A percentile compares a stretch with the other conserved stretches of the same genome.
phyloP scores from a whole-genome alignment of 2,329 filamentous ascomycete genomes.

The Aspergillus puulaauensis region DNA sequence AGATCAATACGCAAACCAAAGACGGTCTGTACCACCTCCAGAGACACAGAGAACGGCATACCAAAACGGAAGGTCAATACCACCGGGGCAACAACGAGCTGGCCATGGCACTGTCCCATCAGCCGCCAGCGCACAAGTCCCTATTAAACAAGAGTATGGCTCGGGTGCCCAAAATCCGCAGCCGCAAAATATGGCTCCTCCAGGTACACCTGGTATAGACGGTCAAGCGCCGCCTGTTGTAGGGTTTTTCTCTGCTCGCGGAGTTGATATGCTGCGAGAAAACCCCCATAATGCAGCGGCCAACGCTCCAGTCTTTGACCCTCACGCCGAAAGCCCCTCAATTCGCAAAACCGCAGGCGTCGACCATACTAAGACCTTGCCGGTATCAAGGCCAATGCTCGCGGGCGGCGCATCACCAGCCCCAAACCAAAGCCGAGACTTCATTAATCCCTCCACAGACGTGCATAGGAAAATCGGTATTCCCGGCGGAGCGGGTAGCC shows the following conservation, averaged over 20 bases:
- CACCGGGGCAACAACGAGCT: conserved; percentile 18
- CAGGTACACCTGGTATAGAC: conserved; percentile 25
- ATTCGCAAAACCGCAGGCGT: conserved; percentile 86
- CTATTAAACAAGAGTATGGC: conserved; percentile 26
- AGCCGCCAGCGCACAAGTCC: conserved; percentile 17
- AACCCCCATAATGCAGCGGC: conserved; percentile 45
- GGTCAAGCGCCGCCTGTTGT: conserved; percentile 38
- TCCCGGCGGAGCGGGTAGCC: conserved; percentile 30
- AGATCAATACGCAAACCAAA: conserved; percentile 16
- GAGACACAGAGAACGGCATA: conserved; percentile 18
- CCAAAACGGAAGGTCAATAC: conserved; percentile 19
- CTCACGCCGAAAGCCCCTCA: conserved; percentile 74
- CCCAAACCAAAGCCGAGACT: conserved; percentile 32
- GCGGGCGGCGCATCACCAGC: conserved; percentile 29
- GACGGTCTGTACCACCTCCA: conserved; percentile 18
- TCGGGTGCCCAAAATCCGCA: conserved; percentile 14
- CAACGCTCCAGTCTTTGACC: conserved; percentile 64
- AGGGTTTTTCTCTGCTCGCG: conserved; percentile 71
- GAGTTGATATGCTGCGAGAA: conserved; percentile 58
- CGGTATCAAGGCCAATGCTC: conserved; percentile 57
- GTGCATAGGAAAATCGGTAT: conserved; percentile 37
- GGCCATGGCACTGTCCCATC: conserved; percentile 11
- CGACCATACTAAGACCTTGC: conserved; percentile 75
- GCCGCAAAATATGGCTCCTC: conserved; percentile 27
- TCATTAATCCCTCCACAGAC: conserved; percentile 37